These are phyloP conservation scores for Blastocystis sp. DNA, from an alignment of 352 stramenopile species.

Conservation along the genomic window DNA sequence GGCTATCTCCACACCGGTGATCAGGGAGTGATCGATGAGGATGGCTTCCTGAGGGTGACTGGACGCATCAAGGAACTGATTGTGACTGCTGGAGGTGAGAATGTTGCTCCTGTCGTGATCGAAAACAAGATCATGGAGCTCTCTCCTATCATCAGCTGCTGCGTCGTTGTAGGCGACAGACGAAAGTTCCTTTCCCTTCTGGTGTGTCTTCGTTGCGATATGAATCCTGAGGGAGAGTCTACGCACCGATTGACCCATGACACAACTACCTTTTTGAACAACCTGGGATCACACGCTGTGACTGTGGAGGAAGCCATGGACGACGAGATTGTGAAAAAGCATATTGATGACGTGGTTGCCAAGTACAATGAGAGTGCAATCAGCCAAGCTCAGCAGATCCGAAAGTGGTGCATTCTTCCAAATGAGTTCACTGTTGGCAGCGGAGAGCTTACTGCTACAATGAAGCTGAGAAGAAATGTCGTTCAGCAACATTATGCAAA, in stretches of 20 bases:
- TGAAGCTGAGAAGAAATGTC: slow-evolving; percentile 88
- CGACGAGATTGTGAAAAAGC: slow-evolving; percentile 71
- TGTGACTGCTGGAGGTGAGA: slow-evolving; percentile 86
- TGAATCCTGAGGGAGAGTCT: slow-evolving; percentile 73
- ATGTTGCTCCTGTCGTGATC: slow-evolving; percentile 82
- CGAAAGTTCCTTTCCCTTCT: slow-evolving; percentile 81
- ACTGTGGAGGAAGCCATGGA: slow-evolving; percentile 74
- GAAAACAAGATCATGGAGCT: slow-evolving; percentile 83
- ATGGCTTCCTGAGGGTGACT: slow-evolving; percentile 87
- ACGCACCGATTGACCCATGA: slow-evolving; percentile 64
- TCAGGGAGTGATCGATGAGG: slow-evolving; percentile 73
- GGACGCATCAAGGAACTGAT: slow-evolving; percentile 90
- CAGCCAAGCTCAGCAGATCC: slow-evolving; percentile 66
- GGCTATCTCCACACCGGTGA: slow-evolving; percentile 87
- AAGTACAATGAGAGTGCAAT: slow-evolving; percentile 63
- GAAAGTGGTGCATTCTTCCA: slow-evolving; percentile 78
- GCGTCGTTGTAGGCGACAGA: slow-evolving; percentile 82
- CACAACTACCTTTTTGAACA: slow-evolving; percentile 61
- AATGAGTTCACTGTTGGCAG: slow-evolving; percentile 80
- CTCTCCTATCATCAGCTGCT: slow-evolving; percentile 77
- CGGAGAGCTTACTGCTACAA: slow-evolving; percentile 86
- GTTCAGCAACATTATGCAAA: slow-evolving; percentile 82
- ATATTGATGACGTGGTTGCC: slow-evolving; percentile 73
- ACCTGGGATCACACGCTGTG: slow-evolving; percentile 71
- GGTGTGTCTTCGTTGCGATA: slow-evolving; percentile 71